Conservation (phyloP, 306 rosid genomes). For the Vigna trinervia region DNA sequence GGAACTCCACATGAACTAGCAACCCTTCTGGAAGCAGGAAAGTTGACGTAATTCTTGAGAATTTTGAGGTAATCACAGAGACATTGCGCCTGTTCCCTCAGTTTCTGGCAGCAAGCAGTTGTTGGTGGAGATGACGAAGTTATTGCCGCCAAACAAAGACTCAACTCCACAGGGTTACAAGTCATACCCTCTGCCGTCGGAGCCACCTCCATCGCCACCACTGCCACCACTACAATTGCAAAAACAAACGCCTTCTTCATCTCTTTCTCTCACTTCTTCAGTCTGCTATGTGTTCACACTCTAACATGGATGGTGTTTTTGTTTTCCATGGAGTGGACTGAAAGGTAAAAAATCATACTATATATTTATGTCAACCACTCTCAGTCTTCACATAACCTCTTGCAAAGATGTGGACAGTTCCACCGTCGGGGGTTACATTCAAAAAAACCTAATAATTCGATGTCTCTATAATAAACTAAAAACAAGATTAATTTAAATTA, state of each 20-base stretch:
- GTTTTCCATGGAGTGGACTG: no score
- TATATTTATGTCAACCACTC: no score
- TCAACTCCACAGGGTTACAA: slow-evolving; percentile 48
- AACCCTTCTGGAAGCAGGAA: slow-evolving; percentile 58
- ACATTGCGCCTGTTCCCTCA: slow-evolving; percentile 64
- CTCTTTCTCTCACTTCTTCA: not conserved
- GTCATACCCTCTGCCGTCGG: slow-evolving; percentile 46
- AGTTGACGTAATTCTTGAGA: slow-evolving; percentile 51
- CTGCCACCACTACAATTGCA: not conserved
- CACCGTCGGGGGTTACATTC: no score
- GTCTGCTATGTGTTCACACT: no score
- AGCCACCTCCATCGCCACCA: slow-evolving; percentile 28
- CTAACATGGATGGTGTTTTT: no score
- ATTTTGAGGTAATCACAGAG: slow-evolving; percentile 63
- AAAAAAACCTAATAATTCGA: no score
- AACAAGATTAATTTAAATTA: no score
- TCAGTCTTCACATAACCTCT: no score
- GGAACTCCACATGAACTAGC: slow-evolving; percentile 56
- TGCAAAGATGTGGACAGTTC: no score
- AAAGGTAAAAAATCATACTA: no score
- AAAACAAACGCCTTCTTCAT: slow-evolving; percentile 6
- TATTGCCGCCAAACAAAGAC: slow-evolving; percentile 54
- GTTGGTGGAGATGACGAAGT: slow-evolving; percentile 43
- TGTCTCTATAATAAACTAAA: no score
- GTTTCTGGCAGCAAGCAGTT: slow-evolving; percentile 54